A percentile compares a stretch with the other conserved stretches of the same genome.
These are phyloP conservation scores for Phytophthora constricta DNA, from an alignment of 352 stramenopile species.

Conservation along the genomic window DNA sequence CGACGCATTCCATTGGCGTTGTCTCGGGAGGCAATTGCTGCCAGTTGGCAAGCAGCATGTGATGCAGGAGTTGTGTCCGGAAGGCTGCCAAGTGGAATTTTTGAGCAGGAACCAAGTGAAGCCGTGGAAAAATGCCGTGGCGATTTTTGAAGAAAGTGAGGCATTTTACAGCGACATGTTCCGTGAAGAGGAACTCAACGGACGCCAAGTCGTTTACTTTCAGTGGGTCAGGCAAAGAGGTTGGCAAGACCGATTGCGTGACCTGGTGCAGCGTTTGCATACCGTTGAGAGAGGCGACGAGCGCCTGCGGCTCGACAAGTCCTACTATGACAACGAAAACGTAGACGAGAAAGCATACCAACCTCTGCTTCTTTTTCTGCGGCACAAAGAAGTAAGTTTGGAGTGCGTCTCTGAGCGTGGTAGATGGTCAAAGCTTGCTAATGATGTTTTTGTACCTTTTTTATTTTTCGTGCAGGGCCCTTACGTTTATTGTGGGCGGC, in stretches of 20 bases:
- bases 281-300: constrained; percentile 30
- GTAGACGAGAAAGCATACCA: constrained; percentile 2
- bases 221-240: constrained; percentile 17
- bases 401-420: background rate
- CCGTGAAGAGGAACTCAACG: constrained; percentile 14
- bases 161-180: constrained; percentile 33
- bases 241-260: constrained; percentile 15
- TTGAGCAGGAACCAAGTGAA: constrained; percentile 51
- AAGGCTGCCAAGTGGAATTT: constrained; percentile 30
- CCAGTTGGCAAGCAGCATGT: constrained; percentile 55
- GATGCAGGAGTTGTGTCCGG: constrained; percentile 56
- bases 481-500: constrained; percentile 75
- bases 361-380: constrained; percentile 32
- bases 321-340: constrained; percentile 15
- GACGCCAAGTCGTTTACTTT: constrained; percentile 26
- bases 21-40: constrained; percentile 62
- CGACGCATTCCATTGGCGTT: constrained; percentile 38
- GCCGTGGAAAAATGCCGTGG: constrained; percentile 57
- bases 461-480: constrained; percentile 31
- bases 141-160: constrained; percentile 23
- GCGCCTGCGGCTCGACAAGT: constrained; percentile 14
- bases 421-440: too few relatives aligned
- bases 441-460: background rate
- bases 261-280: constrained; percentile 24
- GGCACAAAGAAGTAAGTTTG: constrained; percentile 31